Base-by-base conservation (phyloP, 441 rosid genomes). In the Gossypium trilobum region DNA sequence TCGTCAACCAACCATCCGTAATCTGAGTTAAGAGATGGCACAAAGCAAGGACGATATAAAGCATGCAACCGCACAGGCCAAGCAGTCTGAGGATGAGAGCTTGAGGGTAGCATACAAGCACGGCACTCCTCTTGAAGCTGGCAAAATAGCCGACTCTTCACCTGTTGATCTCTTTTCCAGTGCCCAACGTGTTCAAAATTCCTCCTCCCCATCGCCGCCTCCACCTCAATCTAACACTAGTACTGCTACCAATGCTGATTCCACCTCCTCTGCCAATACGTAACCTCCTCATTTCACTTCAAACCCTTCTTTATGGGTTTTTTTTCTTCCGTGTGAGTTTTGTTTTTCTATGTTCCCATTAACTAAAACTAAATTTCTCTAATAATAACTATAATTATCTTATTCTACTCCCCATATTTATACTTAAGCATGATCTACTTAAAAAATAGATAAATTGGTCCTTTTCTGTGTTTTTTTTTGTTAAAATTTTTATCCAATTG, bases 51-150 rank as follows among this genome's bases (percentile, higher is more conserved):
- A 61, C 0, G 48, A 62, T 10, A 62, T 62, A 17, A 62, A 62
- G 50, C 14, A 1, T 8, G 67, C 67, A 62, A 62, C 67, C 5
- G 50, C 67, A 17, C 67, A 62, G 67, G 67, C 67, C 11, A 62
- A 33, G 48, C 50, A 2, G 39, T 61, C 67, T 3, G 67, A 62
- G 50, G 50, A 62, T 62, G 67, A 62, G 8, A 62, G 67, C 33
- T 33, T 62, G 44, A 62, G 67, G 50, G 67, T 62, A 3, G n/a
- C 25, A 17, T 62, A 62, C 22, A 62, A 36, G 48, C 68, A 62
- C 19, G 68, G 27, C 8, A 62, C 68, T 62, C 50, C 68, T 1
- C 68, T 62, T 36, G 68, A 36, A 10, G 50, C 25, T 36, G 68
- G 68, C 25, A 36, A 62, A 39, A 62, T 62, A 17, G 68, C 68